Conservation (phyloP, 257 asterid genomes). For the Nemophila menziesii region DNA sequence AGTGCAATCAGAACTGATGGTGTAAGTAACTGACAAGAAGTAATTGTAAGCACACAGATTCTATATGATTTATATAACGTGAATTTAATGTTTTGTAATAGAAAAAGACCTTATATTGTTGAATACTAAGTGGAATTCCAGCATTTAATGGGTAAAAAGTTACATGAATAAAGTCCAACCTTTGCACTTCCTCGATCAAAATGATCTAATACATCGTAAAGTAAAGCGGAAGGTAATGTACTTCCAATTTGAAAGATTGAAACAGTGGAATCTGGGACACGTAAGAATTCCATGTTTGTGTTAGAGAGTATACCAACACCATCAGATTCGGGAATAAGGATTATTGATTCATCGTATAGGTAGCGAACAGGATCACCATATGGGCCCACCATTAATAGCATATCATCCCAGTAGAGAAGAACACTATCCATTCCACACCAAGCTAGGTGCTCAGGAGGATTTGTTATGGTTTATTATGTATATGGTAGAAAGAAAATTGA, state of each 20-base stretch:
- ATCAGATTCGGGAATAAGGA: conserved; percentile 88
- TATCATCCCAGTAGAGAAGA: conserved; percentile 89
- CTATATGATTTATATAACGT: no score
- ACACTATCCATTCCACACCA: conserved; percentile 98
- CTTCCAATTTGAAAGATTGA: conserved; percentile 94
- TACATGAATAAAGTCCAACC: conserved; percentile 25
- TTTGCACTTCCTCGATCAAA: conserved; percentile 90
- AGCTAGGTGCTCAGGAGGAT: conserved; percentile 90
- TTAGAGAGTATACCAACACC: conserved; percentile 86
- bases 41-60: conserved; percentile 2
- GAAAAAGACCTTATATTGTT: conserved; percentile 71
- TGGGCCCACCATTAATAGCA: conserved; percentile 94
- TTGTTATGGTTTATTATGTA: no score
- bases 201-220: conserved; percentile 92
- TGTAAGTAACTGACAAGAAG: conserved; percentile 62
- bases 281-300: conserved; percentile 73
- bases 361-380: conserved; percentile 79
- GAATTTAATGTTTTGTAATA: conserved; percentile 8
- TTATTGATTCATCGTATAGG: conserved; percentile 76
- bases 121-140: conserved; percentile 89
- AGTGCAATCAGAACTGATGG: conserved; percentile 76
- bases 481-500: no score
- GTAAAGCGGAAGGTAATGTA: conserved; percentile 84
- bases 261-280: conserved; percentile 92
- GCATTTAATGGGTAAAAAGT: conserved; percentile 34